These are phyloP conservation scores for Gossypium bickii DNA, from an alignment of 345 rosid genomes.

Conservation along the genomic window DNA sequence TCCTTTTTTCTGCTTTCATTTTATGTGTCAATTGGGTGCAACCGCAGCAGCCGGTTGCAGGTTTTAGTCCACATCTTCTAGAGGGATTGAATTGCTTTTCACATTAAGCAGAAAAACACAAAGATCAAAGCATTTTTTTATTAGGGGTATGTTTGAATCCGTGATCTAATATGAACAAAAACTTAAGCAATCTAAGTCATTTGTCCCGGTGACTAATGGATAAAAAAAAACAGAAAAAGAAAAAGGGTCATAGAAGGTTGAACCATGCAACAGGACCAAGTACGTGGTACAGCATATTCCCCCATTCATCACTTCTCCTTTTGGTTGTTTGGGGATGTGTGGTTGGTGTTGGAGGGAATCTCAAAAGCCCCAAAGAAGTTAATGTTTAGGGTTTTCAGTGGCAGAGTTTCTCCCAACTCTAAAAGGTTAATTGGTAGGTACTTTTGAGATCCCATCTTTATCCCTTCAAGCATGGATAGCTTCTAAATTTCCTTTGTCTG, in stretches of 20 bases:
- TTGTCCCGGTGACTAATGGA: too few species aligned
- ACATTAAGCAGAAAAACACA: not conserved
- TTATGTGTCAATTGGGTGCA: not conserved
- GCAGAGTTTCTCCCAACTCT: constrained; percentile 20
- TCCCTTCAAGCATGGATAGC: constrained; percentile 4
- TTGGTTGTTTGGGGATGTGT: not conserved
- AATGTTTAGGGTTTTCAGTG: constrained; percentile 25
- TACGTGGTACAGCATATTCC: not conserved
- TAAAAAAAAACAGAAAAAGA: too few species aligned
- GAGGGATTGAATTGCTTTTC: not conserved
- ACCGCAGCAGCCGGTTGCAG: constrained; percentile 11
- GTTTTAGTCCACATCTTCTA: not conserved
- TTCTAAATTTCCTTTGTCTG: not conserved
- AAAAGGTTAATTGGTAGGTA: constrained; percentile 14
- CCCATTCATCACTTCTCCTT: too few species aligned
- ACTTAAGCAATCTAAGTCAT: too few species aligned
- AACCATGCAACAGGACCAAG: not conserved
- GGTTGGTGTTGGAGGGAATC: constrained; percentile 12
- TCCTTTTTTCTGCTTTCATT: not conserved
- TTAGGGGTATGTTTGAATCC: too few species aligned
- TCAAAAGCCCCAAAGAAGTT: not conserved
- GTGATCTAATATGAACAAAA: too few species aligned
- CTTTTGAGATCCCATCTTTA: constrained; percentile 30
- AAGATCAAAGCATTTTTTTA: too few species aligned
- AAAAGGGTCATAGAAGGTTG: not conserved